Evolutionary conservation across 2,329 filamentous ascomycete species (phyloP).

Genomic region (Pleomassaria siparia): DNA sequence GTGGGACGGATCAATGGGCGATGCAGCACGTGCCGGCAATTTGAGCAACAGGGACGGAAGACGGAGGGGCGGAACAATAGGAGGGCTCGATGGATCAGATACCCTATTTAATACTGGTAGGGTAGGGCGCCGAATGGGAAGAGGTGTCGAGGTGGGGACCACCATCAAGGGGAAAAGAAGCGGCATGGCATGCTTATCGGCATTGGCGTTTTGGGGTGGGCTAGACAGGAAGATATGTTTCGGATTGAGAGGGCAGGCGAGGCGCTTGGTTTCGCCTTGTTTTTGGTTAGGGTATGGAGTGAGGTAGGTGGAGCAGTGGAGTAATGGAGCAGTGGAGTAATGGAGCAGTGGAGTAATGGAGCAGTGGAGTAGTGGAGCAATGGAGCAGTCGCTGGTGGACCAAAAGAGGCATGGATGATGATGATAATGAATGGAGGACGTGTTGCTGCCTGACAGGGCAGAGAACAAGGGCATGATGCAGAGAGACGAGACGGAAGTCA

Average conservation of each 20-base stretch:
- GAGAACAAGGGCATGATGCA: neutral
- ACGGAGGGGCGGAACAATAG: conserved; percentile 12
- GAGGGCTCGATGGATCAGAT: conserved; percentile 14
- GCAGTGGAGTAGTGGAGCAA: neutral
- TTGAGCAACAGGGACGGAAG: conserved; percentile 13
- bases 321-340: neutral
- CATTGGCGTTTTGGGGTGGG: neutral
- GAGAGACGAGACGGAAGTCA: neutral
- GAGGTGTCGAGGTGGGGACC: neutral
- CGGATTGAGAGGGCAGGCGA: neutral
- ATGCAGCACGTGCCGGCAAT: conserved; percentile 27
- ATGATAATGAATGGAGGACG: no score
- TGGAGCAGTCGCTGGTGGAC: conserved; percentile 1
- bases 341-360: neutral
- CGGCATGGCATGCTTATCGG: neutral
- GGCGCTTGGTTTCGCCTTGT: neutral
- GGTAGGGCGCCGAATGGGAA: conserved; percentile 1
- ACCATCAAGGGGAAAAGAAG: neutral
- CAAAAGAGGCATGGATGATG: conserved; percentile 4
- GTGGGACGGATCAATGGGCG: no score
- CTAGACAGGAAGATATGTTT: neutral
- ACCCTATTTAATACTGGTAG: neutral
- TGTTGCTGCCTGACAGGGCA: conserved; percentile 6
- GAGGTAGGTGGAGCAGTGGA: neutral
- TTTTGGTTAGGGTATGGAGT: neutral